phyloP scores from a whole-genome alignment of 2,329 filamentous ascomycete species.

The Epichloe hybrida region DNA sequence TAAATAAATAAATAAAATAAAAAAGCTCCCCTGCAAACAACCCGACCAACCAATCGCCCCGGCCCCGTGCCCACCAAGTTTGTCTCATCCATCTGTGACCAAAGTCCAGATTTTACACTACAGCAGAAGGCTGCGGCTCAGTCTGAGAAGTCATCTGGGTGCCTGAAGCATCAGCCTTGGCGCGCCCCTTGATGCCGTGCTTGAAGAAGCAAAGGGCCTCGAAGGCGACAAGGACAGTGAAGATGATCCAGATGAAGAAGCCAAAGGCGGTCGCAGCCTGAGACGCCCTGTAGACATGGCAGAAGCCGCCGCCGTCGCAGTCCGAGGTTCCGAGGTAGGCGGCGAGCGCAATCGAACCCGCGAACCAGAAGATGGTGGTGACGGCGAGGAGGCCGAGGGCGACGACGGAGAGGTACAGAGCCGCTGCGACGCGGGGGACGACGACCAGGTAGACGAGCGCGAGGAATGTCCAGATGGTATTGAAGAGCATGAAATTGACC shows the following conservation, averaged over 20 bases:
- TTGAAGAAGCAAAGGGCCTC: constrained; percentile 31
- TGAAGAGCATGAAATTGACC: constrained; percentile 71
- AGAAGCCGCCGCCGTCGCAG: constrained; percentile 40
- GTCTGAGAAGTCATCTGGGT: constrained; percentile 8
- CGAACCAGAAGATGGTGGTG: constrained; percentile 83
- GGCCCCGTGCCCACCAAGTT: neutral
- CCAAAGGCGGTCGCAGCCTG: constrained; percentile 54
- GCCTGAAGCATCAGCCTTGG: constrained; percentile 15
- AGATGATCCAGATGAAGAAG: constrained; percentile 47
- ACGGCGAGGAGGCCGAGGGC: constrained; percentile 55
- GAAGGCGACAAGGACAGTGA: constrained; percentile 32
- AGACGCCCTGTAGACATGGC: constrained; percentile 31
- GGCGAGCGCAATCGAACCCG: constrained; percentile 66
- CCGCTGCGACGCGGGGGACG: constrained; percentile 47
- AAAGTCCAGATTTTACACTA: neutral
- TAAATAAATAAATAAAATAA: neutral
- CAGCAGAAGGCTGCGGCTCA: neutral
- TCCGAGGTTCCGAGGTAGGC: constrained; percentile 44
- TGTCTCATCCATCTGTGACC: neutral
- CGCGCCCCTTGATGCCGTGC: constrained; percentile 4
- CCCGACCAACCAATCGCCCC: neutral
- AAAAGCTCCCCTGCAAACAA: neutral
- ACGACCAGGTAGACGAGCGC: constrained; percentile 57
- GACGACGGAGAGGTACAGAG: constrained; percentile 48
- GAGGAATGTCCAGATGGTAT: constrained; percentile 61